A percentile compares a stretch with the other conserved stretches of the same genome.
Conservation (phyloP, 225 moss, liverwort and hornwort genomes). For the Asterella californica region DNA sequence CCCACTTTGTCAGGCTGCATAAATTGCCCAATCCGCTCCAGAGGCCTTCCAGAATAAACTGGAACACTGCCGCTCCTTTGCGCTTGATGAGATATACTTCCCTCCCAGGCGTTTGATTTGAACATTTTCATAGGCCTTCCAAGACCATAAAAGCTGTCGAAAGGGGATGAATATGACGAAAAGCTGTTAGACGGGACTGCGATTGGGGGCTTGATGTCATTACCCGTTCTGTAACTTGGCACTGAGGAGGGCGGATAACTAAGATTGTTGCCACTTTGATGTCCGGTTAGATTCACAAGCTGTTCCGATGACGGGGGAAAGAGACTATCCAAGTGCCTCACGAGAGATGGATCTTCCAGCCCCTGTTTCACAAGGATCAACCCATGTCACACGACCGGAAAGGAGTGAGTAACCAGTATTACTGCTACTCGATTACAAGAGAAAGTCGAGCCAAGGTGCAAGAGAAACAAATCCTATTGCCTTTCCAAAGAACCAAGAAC, state of each 20-base stretch:
- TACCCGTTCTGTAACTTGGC: not conserved
- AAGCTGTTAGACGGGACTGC: not conserved
- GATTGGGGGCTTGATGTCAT: not conserved
- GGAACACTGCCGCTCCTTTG: not conserved
- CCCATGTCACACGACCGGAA: not conserved
- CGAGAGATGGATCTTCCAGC: conserved; percentile 28
- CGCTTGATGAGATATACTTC: conserved; percentile 2
- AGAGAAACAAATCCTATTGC: not conserved
- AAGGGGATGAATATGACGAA: not conserved
- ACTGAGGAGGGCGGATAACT: not conserved
- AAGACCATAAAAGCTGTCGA: conserved; percentile 13
- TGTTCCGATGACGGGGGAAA: conserved; percentile 6
- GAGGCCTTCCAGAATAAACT: conserved; percentile 8
- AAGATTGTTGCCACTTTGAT: conserved; percentile 11
- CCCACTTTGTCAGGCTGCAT: conserved; percentile 30
- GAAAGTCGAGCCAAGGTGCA: not conserved
- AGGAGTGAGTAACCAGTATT: not conserved
- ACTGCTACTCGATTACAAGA: not conserved
- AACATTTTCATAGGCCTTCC: conserved; percentile 16
- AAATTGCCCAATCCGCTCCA: conserved; percentile 28
- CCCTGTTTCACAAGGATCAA: conserved; percentile 17
- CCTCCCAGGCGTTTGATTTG: conserved; percentile 16
- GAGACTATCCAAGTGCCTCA: conserved; percentile 25
- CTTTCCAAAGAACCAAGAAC: not conserved
- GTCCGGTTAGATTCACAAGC: conserved; percentile 7